These are phyloP conservation scores for Trichoderma reesei DNA, from an alignment of 495 filamentous ascomycete species.

Conservation along the genomic window DNA sequence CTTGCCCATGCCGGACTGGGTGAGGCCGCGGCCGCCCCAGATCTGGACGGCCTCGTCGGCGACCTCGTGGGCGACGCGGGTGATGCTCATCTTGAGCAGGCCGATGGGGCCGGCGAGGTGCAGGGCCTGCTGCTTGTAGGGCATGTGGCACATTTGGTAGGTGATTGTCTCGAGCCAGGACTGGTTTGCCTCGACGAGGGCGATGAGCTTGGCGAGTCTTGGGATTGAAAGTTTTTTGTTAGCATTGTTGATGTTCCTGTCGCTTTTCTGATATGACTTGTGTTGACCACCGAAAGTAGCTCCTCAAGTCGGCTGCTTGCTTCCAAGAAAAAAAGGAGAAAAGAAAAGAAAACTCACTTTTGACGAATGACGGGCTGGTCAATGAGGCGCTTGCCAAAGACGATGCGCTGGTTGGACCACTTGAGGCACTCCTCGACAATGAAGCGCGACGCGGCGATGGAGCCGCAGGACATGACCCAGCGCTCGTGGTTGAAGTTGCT, in stretches of 20 bases:
- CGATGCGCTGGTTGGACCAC: slow-evolving; percentile 82
- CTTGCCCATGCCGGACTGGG: slow-evolving; percentile 73
- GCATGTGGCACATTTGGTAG: slow-evolving; percentile 84
- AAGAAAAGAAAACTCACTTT: slow-evolving; percentile 34
- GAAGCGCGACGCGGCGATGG: slow-evolving; percentile 53
- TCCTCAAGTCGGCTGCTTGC: not conserved
- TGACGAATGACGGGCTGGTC: slow-evolving; percentile 80
- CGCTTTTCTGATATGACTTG: not conserved
- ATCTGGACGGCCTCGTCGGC: slow-evolving; percentile 79
- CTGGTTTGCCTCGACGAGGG: slow-evolving; percentile 69
- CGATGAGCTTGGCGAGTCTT: slow-evolving; percentile 77
- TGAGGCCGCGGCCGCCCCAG: slow-evolving; percentile 74
- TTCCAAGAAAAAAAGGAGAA: not conserved
- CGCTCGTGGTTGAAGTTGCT: slow-evolving; percentile 80
- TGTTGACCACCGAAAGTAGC: too few species aligned
- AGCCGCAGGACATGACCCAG: slow-evolving; percentile 51
- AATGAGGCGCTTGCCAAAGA: slow-evolving; percentile 72
- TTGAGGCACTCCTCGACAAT: slow-evolving; percentile 81
- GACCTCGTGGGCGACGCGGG: slow-evolving; percentile 68
- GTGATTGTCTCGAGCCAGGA: slow-evolving; percentile 75
- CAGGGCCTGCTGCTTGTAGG: slow-evolving; percentile 65
- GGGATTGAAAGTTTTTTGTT: not conserved
- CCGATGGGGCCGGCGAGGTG: slow-evolving; percentile 74
- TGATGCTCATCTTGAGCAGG: slow-evolving; percentile 69
- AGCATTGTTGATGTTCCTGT: slow-evolving; percentile 5